Base-by-base conservation (phyloP, 1,139 yeast genomes). In the Yamadazyma buinensis region DNA sequence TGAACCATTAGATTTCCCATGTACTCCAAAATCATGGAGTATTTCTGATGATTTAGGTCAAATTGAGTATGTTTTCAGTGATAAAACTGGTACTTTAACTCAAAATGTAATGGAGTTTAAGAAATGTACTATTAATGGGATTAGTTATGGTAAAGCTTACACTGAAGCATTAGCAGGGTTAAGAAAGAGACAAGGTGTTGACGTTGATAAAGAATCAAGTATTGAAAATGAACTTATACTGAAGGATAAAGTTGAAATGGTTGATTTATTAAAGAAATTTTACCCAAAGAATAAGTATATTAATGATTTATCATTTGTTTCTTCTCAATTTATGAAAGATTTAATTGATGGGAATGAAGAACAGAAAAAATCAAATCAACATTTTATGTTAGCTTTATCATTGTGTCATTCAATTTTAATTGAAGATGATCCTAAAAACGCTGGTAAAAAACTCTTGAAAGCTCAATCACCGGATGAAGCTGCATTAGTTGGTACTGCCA, bases 331-430 rank as follows among this genome's bases (percentile, higher is more conserved):
- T 39, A 64, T 61, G 10, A 47, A 48, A 18, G 76, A 70, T 39
- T 47, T 65, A 27, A 42, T 49, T 2, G 62, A 64, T 5, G 41
- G 43, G 1, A 66, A 65, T 1, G 57, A 51, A 1, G 34, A 57
- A 2, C 95, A 85, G 52, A 79, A 80, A 45, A 57, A 61, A 26
- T 81, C 86, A 3, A 77, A 79, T 44, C 82, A 80, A 48, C 78
- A 80, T 41, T 92, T 92, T 52, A 85, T 90, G 95, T 61, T 84
- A 33, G 88, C 94, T 0, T 69, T 92, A 39, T 92, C 97, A 0
- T 65, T 92, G 25, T 77, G 83, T 49, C 83, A 77, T 48, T 72
- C 80, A n/a, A 82, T 77, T 14, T 57, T 77, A 29, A 65, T 74
- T 14, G 84, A 77, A 44, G 57, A 66, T 15, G 67, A 66, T 6